phyloP scores from a whole-genome alignment of 768 basidiomycete species.

The Sistotremastrum suecicum region DNA sequence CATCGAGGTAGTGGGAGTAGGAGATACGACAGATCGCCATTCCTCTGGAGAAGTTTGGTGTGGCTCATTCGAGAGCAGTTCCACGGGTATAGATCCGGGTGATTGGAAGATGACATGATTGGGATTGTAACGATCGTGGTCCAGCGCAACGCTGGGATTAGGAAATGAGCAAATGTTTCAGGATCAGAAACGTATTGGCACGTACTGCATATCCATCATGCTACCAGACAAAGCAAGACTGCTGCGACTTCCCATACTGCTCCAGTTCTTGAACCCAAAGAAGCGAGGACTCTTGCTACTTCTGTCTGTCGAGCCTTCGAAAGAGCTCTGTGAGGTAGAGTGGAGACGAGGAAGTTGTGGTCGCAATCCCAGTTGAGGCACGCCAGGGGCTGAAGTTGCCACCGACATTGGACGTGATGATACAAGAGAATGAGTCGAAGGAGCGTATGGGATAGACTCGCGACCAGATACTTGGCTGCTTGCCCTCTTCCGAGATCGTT shows the following conservation, averaged over 20 bases:
- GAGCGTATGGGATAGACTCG: constrained; percentile 66
- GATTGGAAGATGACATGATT: constrained; percentile 6
- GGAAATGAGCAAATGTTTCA: constrained; percentile 4
- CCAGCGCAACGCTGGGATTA: constrained; percentile 52
- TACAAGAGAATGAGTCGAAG: constrained; percentile 54
- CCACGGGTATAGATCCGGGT: constrained; percentile 14
- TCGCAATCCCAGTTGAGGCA: constrained; percentile 43
- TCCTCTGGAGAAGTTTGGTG: constrained; percentile 20
- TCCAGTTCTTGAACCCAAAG: constrained; percentile 63
- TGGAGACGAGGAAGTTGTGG: constrained; percentile 36
- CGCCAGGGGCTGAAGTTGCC: too few species aligned
- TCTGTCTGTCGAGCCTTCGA: constrained; percentile 35
- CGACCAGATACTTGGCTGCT: constrained; percentile 36
- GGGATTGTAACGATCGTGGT: constrained; percentile 34
- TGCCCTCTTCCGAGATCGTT: constrained; percentile 59
- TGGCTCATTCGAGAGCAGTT: constrained; percentile 2
- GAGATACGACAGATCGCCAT: constrained; percentile 18
- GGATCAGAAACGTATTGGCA: constrained; percentile 10
- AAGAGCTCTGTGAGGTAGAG: constrained; percentile 48
- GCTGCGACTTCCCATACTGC: constrained; percentile 56
- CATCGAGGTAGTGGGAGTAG: constrained; percentile 28
- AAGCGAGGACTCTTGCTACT: constrained; percentile 73
- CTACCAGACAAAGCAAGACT: constrained; percentile 79
- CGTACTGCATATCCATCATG: constrained; percentile 89
- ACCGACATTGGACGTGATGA: constrained; percentile 41